phyloP scores from a whole-genome alignment of 1,139 yeast genomes.

The Candida dubliniensis region DNA sequence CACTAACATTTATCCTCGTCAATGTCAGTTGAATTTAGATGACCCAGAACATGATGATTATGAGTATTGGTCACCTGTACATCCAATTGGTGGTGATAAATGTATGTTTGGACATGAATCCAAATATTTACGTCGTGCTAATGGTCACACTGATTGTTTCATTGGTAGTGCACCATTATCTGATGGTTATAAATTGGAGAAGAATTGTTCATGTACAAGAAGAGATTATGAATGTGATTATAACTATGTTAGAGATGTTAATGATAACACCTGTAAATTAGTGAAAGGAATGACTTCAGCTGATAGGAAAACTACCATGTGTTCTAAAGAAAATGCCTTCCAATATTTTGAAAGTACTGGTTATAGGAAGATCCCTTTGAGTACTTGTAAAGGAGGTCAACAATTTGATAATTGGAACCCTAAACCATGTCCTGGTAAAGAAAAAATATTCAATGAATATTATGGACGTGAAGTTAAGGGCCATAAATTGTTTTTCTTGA shows the following conservation, averaged over 20 bases:
- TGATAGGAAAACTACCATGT: constrained; percentile 59
- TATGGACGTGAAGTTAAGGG: constrained; percentile 62
- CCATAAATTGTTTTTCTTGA: constrained; percentile 48
- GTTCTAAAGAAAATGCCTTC: constrained; percentile 55
- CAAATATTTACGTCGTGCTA: constrained; percentile 69
- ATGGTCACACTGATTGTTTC: constrained; percentile 65
- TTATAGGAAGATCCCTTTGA: constrained; percentile 45
- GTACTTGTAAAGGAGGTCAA: constrained; percentile 47
- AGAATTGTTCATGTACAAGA: constrained; percentile 83
- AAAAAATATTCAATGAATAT: constrained; percentile 57
- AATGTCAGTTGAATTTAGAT: constrained; percentile 67
- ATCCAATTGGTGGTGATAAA: constrained; percentile 57
- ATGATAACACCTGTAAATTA: constrained; percentile 84
- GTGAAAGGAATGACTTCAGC: constrained; percentile 69
- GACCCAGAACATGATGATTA: constrained; percentile 67
- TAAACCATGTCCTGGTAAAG: constrained; percentile 86
- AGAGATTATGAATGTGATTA: constrained; percentile 93
- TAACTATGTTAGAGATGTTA: constrained; percentile 60
- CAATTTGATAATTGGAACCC: constrained; percentile 64
- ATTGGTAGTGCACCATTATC: constrained; percentile 74
- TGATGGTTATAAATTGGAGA: constrained; percentile 57
- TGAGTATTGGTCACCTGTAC: constrained; percentile 79
- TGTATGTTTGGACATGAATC: constrained; percentile 93
- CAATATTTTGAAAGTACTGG: constrained; percentile 54
- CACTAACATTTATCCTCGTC: constrained; percentile 58